Base-by-base conservation (phyloP, 2,329 filamentous ascomycete species). In the Arachnomyces sp. region DNA sequence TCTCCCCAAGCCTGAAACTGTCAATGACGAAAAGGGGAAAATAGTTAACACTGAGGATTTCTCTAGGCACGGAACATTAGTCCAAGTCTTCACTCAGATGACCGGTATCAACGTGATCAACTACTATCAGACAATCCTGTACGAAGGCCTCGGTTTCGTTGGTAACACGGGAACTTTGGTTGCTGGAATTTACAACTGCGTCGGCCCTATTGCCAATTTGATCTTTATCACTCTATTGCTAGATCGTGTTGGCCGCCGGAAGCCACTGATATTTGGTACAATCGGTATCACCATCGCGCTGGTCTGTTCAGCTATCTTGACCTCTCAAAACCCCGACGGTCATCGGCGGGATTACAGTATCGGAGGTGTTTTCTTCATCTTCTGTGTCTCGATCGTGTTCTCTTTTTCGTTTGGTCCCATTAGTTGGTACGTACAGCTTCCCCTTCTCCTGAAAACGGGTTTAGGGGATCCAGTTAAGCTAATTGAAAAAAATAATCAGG, bases 291-390 rank as follows among this genome's bases (percentile, higher is more conserved):
- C 70, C 7, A 60, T 78, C 33, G 75, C 74, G 0, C 59, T 82
- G 1, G 67, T 78, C 47, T 74, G 78, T 17, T 25, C 44, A 25
- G 29, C 25, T 31, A 18, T 31, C 28, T 38, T 25, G 25, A 21
- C 17, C 13, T 38, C 21, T 4, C 36, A 38, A 17, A 14, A 31
- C 14, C 12, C 18, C 11, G 7, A 31, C 25, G 28, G 21, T 14
- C 5, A 4, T 4, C 17, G 13, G 6, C 14, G 18, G 14, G 14
- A 7, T 17, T 18, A 16, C 18, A 16, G 14, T 36, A 75, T 79
- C 30, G 75, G 69, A 1, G 78, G 75, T 9, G 76, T 83, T 13
- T 77, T 78, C 49, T 82, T 83, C 60, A 58, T 84, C n/a, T 83
- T 82, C 54, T 69, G 70, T 36, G 75, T 79, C 38, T 74, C 74